Base-by-base conservation (phyloP, 257 asterid genomes). In the Nemophila menziesii region DNA sequence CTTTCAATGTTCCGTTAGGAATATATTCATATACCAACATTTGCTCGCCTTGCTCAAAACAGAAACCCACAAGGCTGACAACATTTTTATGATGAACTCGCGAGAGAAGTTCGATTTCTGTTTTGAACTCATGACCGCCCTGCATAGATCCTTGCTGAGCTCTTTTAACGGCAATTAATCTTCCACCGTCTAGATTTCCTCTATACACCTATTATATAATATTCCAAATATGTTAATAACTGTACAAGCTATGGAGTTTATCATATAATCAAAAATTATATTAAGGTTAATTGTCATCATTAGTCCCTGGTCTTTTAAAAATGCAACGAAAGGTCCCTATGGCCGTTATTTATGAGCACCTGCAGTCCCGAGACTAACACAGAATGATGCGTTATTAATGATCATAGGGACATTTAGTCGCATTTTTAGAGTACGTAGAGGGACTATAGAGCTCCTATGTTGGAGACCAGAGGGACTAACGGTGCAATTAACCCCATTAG, bases 21-120 rank as follows among this genome's bases (percentile, higher is more conserved):
- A 81, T 64, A 9, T 67, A 81, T 65, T 86, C 94, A 33, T 86
- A 86, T 38, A 86, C 68, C 70, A 86, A 53, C 89, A 81, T 81
- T 20, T 76, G 86, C 60, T 86, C 96, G 18, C 66, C 79, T 20
- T 74, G 84, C 49, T 81, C 90, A 33, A 86, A 86, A 48, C 90
- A 86, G 43, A 86, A 86, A 14, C 96, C 96, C 12, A 70, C 66
- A 5, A 86, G 74, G 44, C 66, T 29, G 16, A 86, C 96, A 0
- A 86, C 68, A 34, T 86, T 86, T 54, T 64, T 86, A 81, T 86
- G 94, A 63, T 86, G 97, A 68, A 82, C 97, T 56, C 97, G 77
- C 1, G 97, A 82, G 63, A 86, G 97, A 59, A 82, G 92, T 69
- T 86, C 97, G 44, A 86, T 82, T 80, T 86, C 97, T 11, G 84